These are phyloP conservation scores for Phoma sp. DNA, from an alignment of 2,329 filamentous ascomycete species.

Conservation along the genomic window DNA sequence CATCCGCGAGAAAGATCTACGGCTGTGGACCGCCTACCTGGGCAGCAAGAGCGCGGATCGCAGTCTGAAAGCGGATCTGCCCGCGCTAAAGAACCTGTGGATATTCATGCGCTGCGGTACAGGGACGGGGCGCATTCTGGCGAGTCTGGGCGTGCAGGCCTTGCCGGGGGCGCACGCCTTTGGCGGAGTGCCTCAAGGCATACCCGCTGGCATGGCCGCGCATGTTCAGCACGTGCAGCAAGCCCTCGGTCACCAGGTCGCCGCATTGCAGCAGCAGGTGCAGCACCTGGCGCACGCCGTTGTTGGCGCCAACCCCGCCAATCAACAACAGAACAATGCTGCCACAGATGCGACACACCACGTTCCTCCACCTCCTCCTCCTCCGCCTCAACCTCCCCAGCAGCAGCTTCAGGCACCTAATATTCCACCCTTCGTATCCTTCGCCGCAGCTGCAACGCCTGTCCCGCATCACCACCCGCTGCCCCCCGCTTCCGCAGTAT, in stretches of 20 bases:
- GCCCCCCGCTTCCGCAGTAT: background rate
- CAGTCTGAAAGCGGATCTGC: constrained; percentile 43
- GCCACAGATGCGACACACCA: background rate
- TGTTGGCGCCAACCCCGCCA: background rate
- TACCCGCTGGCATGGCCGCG: constrained; percentile 18
- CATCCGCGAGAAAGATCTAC: constrained; percentile 46
- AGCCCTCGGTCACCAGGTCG: constrained; percentile 34
- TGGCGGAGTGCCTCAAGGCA: constrained; percentile 9
- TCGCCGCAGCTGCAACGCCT: background rate
- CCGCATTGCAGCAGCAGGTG: constrained; percentile 34
- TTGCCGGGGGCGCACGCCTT: constrained; percentile 13
- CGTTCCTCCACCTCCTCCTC: constrained; percentile 19
- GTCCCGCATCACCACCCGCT: constrained; percentile 14
- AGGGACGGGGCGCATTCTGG: constrained; percentile 22
- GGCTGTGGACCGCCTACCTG: constrained; percentile 46
- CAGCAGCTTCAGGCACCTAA: no score
- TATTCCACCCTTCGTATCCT: constrained; percentile 23
- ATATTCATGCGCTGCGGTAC: constrained; percentile 42
- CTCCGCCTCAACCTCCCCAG: constrained; percentile 16
- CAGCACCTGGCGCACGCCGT: constrained; percentile 25
- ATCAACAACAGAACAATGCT: background rate
- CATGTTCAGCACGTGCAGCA: constrained; percentile 36
- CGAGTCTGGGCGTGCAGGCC: constrained; percentile 7
- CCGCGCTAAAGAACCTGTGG: constrained; percentile 44
- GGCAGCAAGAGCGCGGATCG: constrained; percentile 37